Percentiles rank a stretch among this genome's conserved stretches.
phyloP scores from a whole-genome alignment of 2,329 filamentous ascomycete genomes.

The Mycosphaerella sp. region DNA sequence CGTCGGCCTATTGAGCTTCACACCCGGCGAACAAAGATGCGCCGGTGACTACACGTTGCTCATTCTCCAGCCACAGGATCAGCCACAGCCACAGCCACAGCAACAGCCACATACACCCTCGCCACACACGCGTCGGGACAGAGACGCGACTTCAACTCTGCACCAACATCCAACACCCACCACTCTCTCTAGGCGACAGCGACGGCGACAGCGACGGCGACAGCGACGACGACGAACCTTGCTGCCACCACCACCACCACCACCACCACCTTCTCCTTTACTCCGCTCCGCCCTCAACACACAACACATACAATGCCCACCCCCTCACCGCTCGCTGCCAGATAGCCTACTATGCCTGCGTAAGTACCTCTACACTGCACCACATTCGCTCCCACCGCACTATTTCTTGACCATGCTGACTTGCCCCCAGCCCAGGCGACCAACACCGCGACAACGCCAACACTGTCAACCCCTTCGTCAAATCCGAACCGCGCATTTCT shows the following conservation, averaged over 20 bases:
- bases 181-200: not conserved
- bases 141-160: slow-evolving; percentile 4
- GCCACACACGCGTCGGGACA: not conserved
- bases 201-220: too few species aligned
- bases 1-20: slow-evolving; percentile 13
- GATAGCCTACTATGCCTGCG: slow-evolving; percentile 28
- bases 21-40: slow-evolving; percentile 14
- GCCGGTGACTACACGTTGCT: too few species aligned
- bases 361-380: slow-evolving; percentile 13
- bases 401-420: slow-evolving; percentile 9
- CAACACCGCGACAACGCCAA: slow-evolving; percentile 35
- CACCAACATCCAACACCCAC: not conserved
- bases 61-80: too few species aligned
- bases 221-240: not conserved
- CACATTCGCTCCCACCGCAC: not conserved
- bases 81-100: too few species aligned
- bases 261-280: not conserved
- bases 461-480: slow-evolving; percentile 71
- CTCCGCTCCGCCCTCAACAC: not conserved
- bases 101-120: too few species aligned
- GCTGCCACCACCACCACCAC: too few species aligned
- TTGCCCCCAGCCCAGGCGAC: slow-evolving; percentile 30
- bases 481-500: slow-evolving; percentile 59
- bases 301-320: slow-evolving; percentile 2
- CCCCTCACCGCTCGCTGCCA: not conserved